Evolutionary conservation across 2,329 filamentous ascomycete genomes (phyloP), one percentile per base, ranked within the genome.

Genomic region (Ustulina deusta): DNA sequence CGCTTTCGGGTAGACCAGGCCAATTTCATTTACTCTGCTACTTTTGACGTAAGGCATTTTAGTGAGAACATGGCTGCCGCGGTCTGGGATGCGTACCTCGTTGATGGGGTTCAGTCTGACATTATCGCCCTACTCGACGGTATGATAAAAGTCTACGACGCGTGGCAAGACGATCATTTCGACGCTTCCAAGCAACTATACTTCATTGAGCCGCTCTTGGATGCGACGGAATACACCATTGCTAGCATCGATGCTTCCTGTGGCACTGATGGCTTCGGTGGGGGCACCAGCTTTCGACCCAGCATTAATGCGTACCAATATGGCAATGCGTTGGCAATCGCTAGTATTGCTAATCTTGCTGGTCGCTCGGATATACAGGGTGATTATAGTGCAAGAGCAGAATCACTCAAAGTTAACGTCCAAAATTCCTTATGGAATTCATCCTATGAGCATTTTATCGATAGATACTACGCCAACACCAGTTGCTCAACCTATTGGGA

Each of bases 291-390:
- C 38, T 68, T 68, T 22, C 36, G 66, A 17, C 66, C 66, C 7
- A 65, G 62, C 27, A 68, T 68, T 20, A 68, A 68, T 52, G 34
- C 66, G 20, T 68, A 68, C 34, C 66, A 68, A 46, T 68, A 68
- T 22, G 66, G 66, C 46, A 68, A 68, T 17, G 66, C 66, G 6
- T 25, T 42, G 13, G 66, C 66, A 13, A 68, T 68, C 29, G 62
- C 66, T 20, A 65, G 44, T 7, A 61, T 68, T 13, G 66, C 66
- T 9, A n/a, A 27, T 3, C 58, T 68, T 10, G 58, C 59, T 11
- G 66, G 62, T 5, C 46, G 52, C 9, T 27, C 29, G 0, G 58
- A 58, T 7, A n/a, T 68, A 32, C 51, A 48, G 22, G 15, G 29
- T 7, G 66, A 65, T 32, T 68, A 62, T 46, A 49, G 34, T 15